A percentile compares a stretch with the other conserved stretches of the same genome.
phyloP scores from a whole-genome alignment of 805 yeast species.

The Tetrapisispora phaffii region DNA sequence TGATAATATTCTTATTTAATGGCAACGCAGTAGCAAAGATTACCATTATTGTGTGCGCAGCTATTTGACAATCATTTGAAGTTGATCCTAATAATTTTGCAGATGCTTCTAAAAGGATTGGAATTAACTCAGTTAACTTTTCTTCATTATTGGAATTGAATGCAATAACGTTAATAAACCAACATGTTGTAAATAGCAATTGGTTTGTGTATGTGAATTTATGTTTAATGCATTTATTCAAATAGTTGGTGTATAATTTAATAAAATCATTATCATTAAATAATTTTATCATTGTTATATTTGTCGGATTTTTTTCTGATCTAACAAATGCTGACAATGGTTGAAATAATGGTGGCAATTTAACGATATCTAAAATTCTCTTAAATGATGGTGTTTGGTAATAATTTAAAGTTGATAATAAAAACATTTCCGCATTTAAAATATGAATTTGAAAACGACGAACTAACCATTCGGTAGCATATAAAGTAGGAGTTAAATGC shows the following conservation, averaged over 20 bases:
- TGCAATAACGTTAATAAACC: constrained; percentile 56
- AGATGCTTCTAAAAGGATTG: constrained; percentile 47
- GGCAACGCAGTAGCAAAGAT: constrained; percentile 70
- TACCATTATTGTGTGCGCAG: constrained; percentile 73
- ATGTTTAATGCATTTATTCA: constrained; percentile 36
- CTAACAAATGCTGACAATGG: constrained; percentile 65
- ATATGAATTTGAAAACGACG: constrained; percentile 82
- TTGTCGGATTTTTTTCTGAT: constrained; percentile 53
- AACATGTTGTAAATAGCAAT: constrained; percentile 69
- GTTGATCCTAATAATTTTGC: constrained; percentile 44
- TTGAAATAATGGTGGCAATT: constrained; percentile 68
- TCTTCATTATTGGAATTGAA: constrained; percentile 35
- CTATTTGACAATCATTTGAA: constrained; percentile 56
- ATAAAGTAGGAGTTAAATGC: constrained; percentile 62
- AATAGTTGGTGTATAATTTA: constrained; percentile 52
- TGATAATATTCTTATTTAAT: constrained; percentile 41
- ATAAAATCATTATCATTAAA: constrained; percentile 62
- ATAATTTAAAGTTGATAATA: constrained; percentile 73
- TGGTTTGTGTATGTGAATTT: constrained; percentile 56
- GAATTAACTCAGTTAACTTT: constrained; percentile 42
- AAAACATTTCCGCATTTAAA: constrained; percentile 61
- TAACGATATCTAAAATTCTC: constrained; percentile 63
- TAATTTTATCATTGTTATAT: constrained; percentile 56
- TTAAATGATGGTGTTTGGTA: constrained; percentile 64
- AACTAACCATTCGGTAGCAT: constrained; percentile 89